Percentiles rank a stretch among this genome's conserved stretches.
These are phyloP conservation scores for Pyrenochaeta sp. DNA, from an alignment of 2,329 filamentous ascomycete species.

Conservation along the genomic window DNA sequence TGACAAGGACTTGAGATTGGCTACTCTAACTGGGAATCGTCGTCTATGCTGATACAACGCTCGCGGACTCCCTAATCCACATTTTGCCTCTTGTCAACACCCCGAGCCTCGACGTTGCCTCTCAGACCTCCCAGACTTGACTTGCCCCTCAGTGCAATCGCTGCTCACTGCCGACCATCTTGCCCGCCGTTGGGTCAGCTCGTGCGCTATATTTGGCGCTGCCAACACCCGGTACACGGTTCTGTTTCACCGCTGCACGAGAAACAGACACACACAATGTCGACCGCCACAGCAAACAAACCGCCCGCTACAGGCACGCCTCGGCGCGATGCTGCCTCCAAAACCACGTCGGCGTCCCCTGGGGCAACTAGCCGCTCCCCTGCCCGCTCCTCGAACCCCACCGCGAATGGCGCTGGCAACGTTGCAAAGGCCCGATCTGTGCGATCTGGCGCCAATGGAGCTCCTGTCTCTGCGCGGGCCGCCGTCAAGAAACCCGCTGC, in stretches of 20 bases:
- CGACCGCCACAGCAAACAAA: slow-evolving; percentile 46
- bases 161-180: slow-evolving; percentile 8
- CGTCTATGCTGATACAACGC: slow-evolving; percentile 8
- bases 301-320: slow-evolving; percentile 43
- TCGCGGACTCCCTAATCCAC: slow-evolving; percentile 6
- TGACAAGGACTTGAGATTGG: slow-evolving; percentile 15
- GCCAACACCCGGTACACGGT: slow-evolving; percentile 13
- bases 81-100: slow-evolving; percentile 13
- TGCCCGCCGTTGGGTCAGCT: slow-evolving; percentile 9
- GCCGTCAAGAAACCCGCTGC: slow-evolving; percentile 46
- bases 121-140: not conserved
- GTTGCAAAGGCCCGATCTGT: slow-evolving; percentile 41
- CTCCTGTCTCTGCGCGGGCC: slow-evolving; percentile 50
- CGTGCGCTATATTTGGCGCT: slow-evolving; percentile 19
- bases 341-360: slow-evolving; percentile 38
- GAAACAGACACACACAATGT: slow-evolving; percentile 31
- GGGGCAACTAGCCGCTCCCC: slow-evolving; percentile 43
- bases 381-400: slow-evolving; percentile 36
- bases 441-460: slow-evolving; percentile 38
- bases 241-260: slow-evolving; percentile 12
- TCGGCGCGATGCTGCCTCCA: slow-evolving; percentile 27
- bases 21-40: slow-evolving; percentile 21
- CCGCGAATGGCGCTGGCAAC: slow-evolving; percentile 37
- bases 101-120: slow-evolving; percentile 13
- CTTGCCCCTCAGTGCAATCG: not conserved